These are phyloP conservation scores for Leavenworthia alabamica DNA, from an alignment of 345 rosid genomes.

Conservation along the genomic window DNA sequence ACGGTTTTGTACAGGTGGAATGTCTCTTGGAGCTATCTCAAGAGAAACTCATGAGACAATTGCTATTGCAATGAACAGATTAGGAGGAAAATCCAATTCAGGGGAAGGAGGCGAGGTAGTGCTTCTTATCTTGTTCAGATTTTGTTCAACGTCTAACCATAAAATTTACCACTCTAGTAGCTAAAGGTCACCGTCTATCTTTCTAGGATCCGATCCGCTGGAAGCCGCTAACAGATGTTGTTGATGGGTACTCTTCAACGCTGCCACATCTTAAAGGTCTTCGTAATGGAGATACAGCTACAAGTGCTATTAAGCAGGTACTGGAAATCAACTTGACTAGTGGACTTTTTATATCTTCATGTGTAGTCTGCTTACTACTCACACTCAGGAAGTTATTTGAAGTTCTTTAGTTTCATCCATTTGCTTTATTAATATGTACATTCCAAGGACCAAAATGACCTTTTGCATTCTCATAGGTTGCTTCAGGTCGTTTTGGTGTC, in stretches of 20 bases:
- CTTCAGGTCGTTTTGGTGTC: conserved; percentile 98
- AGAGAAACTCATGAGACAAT: conserved; percentile 99
- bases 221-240: conserved; percentile 85
- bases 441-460: background rate
- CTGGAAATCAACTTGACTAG: conserved; percentile 1
- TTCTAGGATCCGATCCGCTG: conserved; percentile 95
- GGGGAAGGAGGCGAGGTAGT: conserved; percentile 99
- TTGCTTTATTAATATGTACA: background rate
- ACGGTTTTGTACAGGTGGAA: conserved; percentile 97
- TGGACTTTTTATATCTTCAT: background rate
- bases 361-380: conserved; percentile 2
- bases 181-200: background rate
- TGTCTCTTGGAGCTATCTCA: conserved; percentile 99
- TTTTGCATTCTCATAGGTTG: conserved; percentile 54
- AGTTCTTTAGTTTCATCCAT: conserved; percentile 1
- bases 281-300: conserved; percentile 97
- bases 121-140: conserved; percentile 9
- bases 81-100: conserved; percentile 94
- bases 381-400: conserved; percentile 3
- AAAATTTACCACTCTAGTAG: background rate
- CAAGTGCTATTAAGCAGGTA: conserved; percentile 98
- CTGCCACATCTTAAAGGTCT: conserved; percentile 98
- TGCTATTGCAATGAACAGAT: conserved; percentile 96
- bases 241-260: conserved; percentile 96
- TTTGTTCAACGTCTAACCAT: background rate